Base-by-base conservation (phyloP, 2,329 filamentous ascomycete species). In the Leptographium flavum region DNA sequence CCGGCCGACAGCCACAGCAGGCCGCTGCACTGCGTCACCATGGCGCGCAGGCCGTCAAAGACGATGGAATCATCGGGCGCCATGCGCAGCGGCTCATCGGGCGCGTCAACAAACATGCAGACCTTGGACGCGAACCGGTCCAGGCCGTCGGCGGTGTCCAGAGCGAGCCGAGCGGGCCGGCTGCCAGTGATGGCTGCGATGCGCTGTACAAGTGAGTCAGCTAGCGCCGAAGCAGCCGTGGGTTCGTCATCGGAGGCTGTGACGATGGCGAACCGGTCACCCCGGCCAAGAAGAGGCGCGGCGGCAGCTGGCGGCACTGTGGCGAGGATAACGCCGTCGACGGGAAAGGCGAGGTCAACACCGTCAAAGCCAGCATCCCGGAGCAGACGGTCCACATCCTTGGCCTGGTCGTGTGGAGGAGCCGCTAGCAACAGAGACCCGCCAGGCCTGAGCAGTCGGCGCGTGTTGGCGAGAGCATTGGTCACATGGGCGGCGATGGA, bases 351-450 rank as follows among this genome's bases (percentile, higher is more conserved):
- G 7, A 41, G 30, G 10, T 57, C 53, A 14, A 41, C 47, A 5
- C 55, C 49, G 28, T 52, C 48, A 3, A 52, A 43, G 19, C 55
- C 54, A 7, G 30, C 41, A 14, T 43, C 36, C 3, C 3, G 22
- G 6, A 39, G 35, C 30, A 23, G 25, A 10, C 14, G 11, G 2
- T 22, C 31, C 9, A 15, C 3, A 17, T 36, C 33, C 6, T 36
- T n/a, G 33, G 14, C 33, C 33, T 36, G 33, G 17, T 10, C 19
- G 8, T 47, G 40, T 10, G 39, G 47, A 6, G 40, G 39, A 38
- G 52, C 51, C 17, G 43, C 25, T 3, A 53, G 13, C 5, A 53
- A 4, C 11, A 69, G 30, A 19, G 59, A 56, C 0, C 65, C 65
- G 3, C 56, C 60, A 0, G 63, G 57, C 10, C 55, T 59, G 1